phyloP scores from a whole-genome alignment of 352 stramenopile species.

The Thalassiosira delicatula region DNA sequence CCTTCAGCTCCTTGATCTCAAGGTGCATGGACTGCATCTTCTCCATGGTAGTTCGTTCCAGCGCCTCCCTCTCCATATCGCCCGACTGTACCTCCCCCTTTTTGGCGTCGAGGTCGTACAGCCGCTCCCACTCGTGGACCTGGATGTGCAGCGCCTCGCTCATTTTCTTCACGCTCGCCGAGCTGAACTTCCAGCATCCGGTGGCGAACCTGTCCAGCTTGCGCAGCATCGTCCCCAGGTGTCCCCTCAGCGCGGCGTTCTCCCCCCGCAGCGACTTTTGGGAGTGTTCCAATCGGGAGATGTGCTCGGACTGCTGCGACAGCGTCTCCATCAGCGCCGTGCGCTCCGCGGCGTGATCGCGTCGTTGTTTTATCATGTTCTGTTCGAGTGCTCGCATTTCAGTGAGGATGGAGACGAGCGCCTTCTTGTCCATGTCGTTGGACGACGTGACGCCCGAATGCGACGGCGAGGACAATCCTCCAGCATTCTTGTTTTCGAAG shows the following conservation, averaged over 20 bases:
- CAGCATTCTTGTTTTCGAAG: neutral
- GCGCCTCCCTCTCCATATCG: slow-evolving; percentile 2
- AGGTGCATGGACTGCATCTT: slow-evolving; percentile 54
- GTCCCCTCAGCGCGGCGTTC: slow-evolving; percentile 10
- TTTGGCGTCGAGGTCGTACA: slow-evolving; percentile 22
- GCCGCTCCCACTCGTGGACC: slow-evolving; percentile 44
- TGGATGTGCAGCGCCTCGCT: slow-evolving; percentile 49
- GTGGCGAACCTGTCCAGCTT: slow-evolving; percentile 48
- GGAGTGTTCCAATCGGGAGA: slow-evolving; percentile 15
- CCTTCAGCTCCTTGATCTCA: slow-evolving; percentile 53
- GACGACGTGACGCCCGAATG: neutral
- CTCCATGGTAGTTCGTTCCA: slow-evolving; percentile 47
- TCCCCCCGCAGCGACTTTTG: slow-evolving; percentile 16
- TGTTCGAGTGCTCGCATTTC: slow-evolving; percentile 48
- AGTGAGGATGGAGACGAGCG: slow-evolving; percentile 43
- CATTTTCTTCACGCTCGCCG: slow-evolving; percentile 61
- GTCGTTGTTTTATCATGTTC: slow-evolving; percentile 1
- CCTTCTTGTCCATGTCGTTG: slow-evolving; percentile 31
- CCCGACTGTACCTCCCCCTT: neutral
- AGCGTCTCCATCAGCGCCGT: slow-evolving; percentile 5
- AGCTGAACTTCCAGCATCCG: slow-evolving; percentile 51
- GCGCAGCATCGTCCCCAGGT: slow-evolving; percentile 27
- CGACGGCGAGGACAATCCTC: too few relatives aligned
- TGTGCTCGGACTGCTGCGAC: slow-evolving; percentile 6
- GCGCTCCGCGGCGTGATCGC: slow-evolving; percentile 22